Conservation (phyloP, 257 asterid genomes). For the Datura wrightii region DNA sequence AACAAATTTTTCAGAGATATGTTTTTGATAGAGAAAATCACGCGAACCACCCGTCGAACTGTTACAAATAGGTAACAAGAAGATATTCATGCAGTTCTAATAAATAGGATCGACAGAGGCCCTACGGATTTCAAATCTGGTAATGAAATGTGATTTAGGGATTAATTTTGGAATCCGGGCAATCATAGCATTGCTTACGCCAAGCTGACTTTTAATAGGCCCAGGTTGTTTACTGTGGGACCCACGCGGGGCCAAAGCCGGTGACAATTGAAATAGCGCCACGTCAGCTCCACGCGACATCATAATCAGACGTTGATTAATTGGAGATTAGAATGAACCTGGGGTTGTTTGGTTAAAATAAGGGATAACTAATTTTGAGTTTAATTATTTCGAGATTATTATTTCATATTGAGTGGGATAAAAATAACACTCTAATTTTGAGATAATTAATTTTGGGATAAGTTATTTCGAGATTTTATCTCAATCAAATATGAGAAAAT, state of each 20-base stretch:
- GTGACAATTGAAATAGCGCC: neutral
- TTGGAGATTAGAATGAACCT: neutral
- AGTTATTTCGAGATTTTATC: no score
- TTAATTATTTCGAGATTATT: no score
- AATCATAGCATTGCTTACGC: conserved; percentile 37
- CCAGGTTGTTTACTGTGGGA: conserved; percentile 25
- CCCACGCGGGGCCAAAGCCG: neutral
- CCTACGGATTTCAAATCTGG: conserved; percentile 34
- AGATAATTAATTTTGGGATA: no score
- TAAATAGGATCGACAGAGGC: neutral
- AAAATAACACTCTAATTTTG: no score
- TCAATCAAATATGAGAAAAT: no score
- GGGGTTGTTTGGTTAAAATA: no score
- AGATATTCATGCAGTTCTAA: neutral
- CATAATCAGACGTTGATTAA: neutral
- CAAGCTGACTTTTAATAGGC: conserved; percentile 41
- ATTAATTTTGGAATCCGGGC: conserved; percentile 47
- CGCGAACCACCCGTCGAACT: neutral
- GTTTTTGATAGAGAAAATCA: neutral
- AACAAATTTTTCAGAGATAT: conserved; percentile 21
- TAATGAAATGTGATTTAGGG: conserved; percentile 38
- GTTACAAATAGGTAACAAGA: neutral
- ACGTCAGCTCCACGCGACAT: neutral
- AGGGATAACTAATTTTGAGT: no score
- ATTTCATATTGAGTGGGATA: no score